These are phyloP conservation scores for Phytophthora ohioensis DNA, from an alignment of 352 stramenopile species.

Conservation along the genomic window DNA sequence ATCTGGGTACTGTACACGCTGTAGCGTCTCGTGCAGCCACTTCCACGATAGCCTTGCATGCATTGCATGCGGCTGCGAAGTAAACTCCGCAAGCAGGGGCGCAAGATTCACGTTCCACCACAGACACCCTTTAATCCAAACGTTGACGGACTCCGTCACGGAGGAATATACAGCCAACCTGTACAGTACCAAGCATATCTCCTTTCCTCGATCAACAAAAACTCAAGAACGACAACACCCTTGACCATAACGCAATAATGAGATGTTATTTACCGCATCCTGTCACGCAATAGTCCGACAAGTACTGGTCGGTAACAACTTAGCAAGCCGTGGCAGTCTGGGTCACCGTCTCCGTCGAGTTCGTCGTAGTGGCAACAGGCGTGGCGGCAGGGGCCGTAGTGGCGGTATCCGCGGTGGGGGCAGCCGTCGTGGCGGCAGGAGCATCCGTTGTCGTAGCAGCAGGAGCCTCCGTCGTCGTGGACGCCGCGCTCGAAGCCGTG, in stretches of 20 bases:
- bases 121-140: background rate
- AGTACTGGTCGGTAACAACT: background rate
- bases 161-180: background rate
- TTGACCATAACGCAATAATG: slow-evolving; percentile 14
- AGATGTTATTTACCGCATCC: slow-evolving; percentile 20
- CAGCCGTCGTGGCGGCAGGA: slow-evolving; percentile 10
- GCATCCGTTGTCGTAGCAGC: slow-evolving; percentile 14
- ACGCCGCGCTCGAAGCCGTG: slow-evolving; percentile 5
- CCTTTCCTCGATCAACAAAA: background rate
- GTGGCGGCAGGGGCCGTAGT: slow-evolving; percentile 14
- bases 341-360: slow-evolving; percentile 19
- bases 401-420: background rate
- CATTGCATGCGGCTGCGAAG: too few relatives aligned
- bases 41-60: background rate
- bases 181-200: background rate
- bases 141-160: too few relatives aligned
- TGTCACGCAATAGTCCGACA: background rate
- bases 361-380: slow-evolving; percentile 16
- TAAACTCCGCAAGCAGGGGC: background rate
- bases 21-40: background rate
- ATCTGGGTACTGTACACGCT: background rate
- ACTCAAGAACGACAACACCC: background rate
- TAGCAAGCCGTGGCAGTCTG: slow-evolving; percentile 28
- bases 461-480: slow-evolving; percentile 8
- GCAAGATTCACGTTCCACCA: slow-evolving; percentile 10